Evolutionary conservation across 23 red algal species (phyloP).

Genomic region (Chondrus crispus): DNA sequence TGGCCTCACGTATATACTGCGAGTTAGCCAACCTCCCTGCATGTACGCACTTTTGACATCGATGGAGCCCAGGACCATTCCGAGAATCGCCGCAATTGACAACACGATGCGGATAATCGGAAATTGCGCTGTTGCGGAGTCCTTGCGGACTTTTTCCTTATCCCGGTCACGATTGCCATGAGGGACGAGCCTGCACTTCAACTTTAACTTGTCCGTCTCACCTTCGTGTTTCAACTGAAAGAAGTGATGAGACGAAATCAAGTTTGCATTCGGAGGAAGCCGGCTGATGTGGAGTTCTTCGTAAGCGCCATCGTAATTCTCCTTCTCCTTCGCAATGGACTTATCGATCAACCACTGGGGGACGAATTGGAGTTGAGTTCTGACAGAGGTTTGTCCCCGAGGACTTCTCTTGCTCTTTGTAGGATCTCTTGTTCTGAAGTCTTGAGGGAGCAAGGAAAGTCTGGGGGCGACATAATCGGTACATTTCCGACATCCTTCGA

Average conservation of each 20-base stretch:
- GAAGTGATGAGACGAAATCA: background rate
- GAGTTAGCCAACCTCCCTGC: background rate
- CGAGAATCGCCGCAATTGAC: background rate
- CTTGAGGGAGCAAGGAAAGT: too few relatives aligned
- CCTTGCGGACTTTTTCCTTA: background rate
- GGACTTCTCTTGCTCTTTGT: too few relatives aligned
- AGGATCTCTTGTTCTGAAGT: too few relatives aligned
- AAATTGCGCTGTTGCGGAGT: background rate
- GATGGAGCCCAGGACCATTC: background rate
- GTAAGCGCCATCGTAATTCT: background rate
- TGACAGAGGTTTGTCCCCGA: too few relatives aligned
- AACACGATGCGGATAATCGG: background rate
- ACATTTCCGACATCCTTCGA: too few relatives aligned
- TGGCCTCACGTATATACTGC: background rate
- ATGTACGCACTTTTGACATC: background rate
- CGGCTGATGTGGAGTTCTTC: background rate
- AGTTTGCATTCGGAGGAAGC: background rate
- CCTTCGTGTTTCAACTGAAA: background rate
- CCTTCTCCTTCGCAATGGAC: background rate
- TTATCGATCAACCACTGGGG: background rate
- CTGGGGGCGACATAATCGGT: too few relatives aligned
- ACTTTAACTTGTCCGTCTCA: background rate
- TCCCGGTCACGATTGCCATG: background rate
- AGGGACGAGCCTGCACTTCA: background rate
- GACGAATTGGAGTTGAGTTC: background rate